phyloP scores from a whole-genome alignment of 306 rosid species.

The Cucumis melo region DNA sequence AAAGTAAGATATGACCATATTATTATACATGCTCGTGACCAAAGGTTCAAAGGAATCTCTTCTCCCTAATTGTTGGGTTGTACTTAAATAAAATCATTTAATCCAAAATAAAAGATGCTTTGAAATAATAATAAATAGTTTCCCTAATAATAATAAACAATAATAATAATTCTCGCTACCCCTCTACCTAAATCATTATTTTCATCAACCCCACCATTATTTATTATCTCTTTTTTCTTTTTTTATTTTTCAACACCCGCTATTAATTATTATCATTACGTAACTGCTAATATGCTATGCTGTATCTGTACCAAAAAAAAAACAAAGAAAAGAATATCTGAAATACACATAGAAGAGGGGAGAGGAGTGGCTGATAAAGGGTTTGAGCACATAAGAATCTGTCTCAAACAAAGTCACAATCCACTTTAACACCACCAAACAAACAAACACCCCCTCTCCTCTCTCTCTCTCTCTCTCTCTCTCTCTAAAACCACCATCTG shows the following conservation, averaged over 20 bases:
- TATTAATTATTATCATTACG: neutral
- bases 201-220: constrained; percentile 3
- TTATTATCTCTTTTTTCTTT: neutral
- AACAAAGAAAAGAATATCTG: too few species aligned
- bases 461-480: neutral
- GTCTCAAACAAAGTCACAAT: constrained; percentile 7
- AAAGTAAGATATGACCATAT: too few species aligned
- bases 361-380: too few species aligned
- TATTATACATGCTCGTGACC: too few species aligned
- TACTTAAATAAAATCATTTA: too few species aligned
- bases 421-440: constrained; percentile 17
- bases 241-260: neutral
- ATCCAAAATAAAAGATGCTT: neutral
- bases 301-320: too few species aligned
- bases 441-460: neutral
- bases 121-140: too few species aligned
- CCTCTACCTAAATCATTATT: constrained; percentile 7
- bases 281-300: neutral
- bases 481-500: constrained; percentile 5
- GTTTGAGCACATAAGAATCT: constrained; percentile 1
- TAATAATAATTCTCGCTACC: neutral
- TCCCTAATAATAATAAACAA: too few species aligned
- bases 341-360: too few species aligned
- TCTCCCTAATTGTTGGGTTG: too few species aligned
- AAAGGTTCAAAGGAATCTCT: too few species aligned